These are phyloP conservation scores for Colletotrichum theobromicola DNA, from an alignment of 2,329 filamentous ascomycete genomes.

Conservation along the genomic window DNA sequence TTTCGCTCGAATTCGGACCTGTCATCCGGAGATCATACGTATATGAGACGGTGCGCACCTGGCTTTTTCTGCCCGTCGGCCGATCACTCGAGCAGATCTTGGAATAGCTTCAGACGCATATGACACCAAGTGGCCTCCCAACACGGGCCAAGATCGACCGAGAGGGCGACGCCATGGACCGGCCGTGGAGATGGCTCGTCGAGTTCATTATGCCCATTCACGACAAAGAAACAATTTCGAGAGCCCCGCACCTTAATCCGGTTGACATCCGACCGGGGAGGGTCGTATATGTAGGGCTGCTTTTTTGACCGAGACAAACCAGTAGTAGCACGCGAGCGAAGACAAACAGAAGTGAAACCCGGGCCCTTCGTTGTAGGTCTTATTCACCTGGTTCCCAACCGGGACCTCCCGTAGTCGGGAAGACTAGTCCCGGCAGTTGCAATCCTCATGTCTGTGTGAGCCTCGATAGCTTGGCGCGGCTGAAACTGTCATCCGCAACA, in stretches of 20 bases:
- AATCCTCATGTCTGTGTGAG: background rate
- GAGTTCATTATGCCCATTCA: background rate
- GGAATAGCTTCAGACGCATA: background rate
- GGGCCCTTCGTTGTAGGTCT: background rate
- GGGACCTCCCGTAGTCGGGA: background rate
- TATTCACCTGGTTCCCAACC: background rate
- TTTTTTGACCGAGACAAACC: background rate
- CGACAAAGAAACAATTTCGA: background rate
- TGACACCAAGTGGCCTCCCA: background rate
- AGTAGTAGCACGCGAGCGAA: background rate
- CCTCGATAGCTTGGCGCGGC: background rate
- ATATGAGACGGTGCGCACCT: background rate
- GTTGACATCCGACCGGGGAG: background rate
- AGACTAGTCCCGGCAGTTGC: background rate
- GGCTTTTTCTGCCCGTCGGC: background rate
- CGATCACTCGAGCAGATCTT: background rate
- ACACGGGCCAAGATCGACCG: background rate
- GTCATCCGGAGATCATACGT: conserved; percentile 10
- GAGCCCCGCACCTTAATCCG: background rate
- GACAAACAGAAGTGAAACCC: background rate
- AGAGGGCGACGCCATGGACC: background rate
- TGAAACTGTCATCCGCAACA: conserved; percentile 16
- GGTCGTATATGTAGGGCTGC: background rate
- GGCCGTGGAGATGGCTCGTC: background rate
- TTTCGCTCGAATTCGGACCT: conserved; percentile 1